Percentiles rank a stretch among this genome's conserved stretches.
These are phyloP conservation scores for Globisporangium acanthophoron DNA, from an alignment of 352 stramenopile species.

Conservation along the genomic window DNA sequence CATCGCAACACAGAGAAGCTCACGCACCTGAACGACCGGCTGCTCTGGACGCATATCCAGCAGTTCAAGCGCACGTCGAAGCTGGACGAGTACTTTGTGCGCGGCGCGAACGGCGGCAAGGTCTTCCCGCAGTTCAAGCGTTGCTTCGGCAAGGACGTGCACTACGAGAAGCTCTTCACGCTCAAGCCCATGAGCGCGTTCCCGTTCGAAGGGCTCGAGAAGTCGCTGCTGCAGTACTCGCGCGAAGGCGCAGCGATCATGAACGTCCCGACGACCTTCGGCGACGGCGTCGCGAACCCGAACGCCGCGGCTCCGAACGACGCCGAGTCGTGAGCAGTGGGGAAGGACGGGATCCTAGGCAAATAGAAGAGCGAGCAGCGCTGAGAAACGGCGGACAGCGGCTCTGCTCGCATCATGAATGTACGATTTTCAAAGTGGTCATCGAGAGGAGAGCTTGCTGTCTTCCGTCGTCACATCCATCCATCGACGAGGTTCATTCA, in stretches of 20 bases:
- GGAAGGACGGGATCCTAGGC: background rate
- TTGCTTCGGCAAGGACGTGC: slow-evolving; percentile 64
- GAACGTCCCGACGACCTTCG: slow-evolving; percentile 5
- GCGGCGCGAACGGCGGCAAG: slow-evolving; percentile 58
- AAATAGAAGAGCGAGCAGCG: background rate
- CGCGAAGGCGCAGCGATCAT: slow-evolving; percentile 5
- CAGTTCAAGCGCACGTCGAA: slow-evolving; percentile 40
- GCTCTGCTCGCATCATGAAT: too few species aligned
- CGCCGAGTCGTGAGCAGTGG: background rate
- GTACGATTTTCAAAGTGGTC: too few species aligned
- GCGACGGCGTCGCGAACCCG: background rate
- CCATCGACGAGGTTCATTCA: too few species aligned
- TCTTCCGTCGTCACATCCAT: too few species aligned
- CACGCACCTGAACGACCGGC: slow-evolving; percentile 25
- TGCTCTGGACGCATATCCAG: slow-evolving; percentile 57
- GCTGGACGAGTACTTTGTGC: slow-evolving; percentile 42
- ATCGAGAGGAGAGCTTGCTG: too few species aligned
- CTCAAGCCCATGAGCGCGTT: slow-evolving; percentile 63
- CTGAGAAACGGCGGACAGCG: too few species aligned
- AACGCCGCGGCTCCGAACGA: background rate
- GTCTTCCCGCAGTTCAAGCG: slow-evolving; percentile 63
- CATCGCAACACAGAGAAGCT: slow-evolving; percentile 86
- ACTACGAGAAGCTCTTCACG: slow-evolving; percentile 63
- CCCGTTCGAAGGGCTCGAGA: slow-evolving; percentile 30
- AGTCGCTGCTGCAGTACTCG: slow-evolving; percentile 3